Conservation (phyloP, 2,329 filamentous ascomycete genomes). For the Exophiala viscosa region DNA sequence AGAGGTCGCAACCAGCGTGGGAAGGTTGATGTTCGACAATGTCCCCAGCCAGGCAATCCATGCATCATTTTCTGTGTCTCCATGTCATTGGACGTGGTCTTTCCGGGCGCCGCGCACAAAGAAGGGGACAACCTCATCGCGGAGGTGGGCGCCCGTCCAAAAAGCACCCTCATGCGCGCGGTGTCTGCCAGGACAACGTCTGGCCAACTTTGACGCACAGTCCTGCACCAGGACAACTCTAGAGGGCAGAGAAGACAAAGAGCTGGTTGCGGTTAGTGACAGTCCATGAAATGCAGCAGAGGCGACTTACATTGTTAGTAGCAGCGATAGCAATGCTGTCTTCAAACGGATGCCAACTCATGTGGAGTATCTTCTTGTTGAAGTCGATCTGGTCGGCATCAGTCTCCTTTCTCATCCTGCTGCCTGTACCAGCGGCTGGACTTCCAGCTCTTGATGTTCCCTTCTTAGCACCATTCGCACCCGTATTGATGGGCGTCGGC, state of each 20-base stretch:
- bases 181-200: slow-evolving; percentile 1
- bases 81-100: no score
- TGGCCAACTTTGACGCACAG: slow-evolving; percentile 4
- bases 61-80: no score
- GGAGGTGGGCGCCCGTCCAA: no score
- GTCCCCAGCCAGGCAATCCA: no score
- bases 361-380: slow-evolving; percentile 99
- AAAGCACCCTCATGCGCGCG: background rate
- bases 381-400: slow-evolving; percentile 99
- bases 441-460: slow-evolving; percentile 81
- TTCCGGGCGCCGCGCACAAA: no score
- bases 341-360: slow-evolving; percentile 99
- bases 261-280: slow-evolving; percentile 47
- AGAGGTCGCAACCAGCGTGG: no score
- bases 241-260: slow-evolving; percentile 76
- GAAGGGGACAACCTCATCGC: no score
- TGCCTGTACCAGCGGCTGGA: slow-evolving; percentile 72
- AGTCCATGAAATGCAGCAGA: background rate
- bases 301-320: slow-evolving; percentile 90
- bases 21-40: no score
- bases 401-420: slow-evolving; percentile 97
- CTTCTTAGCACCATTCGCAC: slow-evolving; percentile 73
- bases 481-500: slow-evolving; percentile 91
- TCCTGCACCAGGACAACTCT: slow-evolving; percentile 2
- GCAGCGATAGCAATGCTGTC: slow-evolving; percentile 99